Base-by-base conservation (phyloP, 139 green algal species). In the Micractinium sp. region DNA sequence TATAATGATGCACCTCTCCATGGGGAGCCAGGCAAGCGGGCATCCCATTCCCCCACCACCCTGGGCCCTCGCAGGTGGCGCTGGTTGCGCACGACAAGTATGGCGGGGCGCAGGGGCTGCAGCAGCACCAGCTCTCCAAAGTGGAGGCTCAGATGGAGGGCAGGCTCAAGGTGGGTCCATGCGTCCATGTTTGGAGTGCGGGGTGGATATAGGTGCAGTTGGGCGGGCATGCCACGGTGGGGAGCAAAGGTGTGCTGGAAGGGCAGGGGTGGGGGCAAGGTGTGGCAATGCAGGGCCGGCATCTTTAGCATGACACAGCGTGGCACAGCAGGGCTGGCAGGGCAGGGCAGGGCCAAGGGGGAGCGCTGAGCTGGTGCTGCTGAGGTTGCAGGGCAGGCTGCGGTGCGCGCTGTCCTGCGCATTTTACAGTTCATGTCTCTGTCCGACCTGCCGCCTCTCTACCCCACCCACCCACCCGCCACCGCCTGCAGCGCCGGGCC, bases 91-190 rank as follows among this genome's bases (percentile, higher is more conserved):
- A 90, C 53, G 38, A 67, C 0, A 94, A 94, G 85, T 76, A 93
- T 71, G 92, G 92, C 29, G 89, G 89, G 0, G 75, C 74, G 29
- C 91, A 92, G 78, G 91, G 89, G 29, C 63, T 94, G 73, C 86
- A 92, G 63, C 78, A 90, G 66, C 53, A 87, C 82, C 77, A 83
- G 36, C 80, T 80, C 35, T 60, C 47, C 23, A 38, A 36, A 71
- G 61, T 88, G n/a, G 85, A 89, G 13, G 31, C 33, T 1, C 80
- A 82, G 20, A 14, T 92, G 66, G 23, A 92, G 33, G 27, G 29
- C 22, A 87, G 56, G 75, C 81, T 92, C 20, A 88, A 85, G 84
- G 85, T 81, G 61, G 31, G 75, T 1, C 7, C 35, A 14, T 67
- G 39, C 22, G 12, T 41, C n/a, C n/a, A n/a, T 7, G 39, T 23